These are phyloP conservation scores for Arbutus unedo DNA, from an alignment of 148 eudicot genomes.

Conservation along the genomic window DNA sequence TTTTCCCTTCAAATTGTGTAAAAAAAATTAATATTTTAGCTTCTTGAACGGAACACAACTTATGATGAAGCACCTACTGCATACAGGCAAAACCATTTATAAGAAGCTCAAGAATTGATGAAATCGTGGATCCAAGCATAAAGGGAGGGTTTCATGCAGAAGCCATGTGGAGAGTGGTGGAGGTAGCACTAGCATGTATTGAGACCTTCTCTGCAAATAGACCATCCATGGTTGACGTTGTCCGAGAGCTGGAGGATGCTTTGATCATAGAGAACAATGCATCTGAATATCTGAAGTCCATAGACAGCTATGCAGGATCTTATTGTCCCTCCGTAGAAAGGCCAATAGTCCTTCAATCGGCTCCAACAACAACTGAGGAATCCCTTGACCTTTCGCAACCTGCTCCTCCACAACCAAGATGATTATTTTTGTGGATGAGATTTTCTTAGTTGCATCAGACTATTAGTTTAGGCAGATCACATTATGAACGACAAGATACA, in stretches of 20 bases:
- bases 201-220: conserved; percentile 49
- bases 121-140: conserved; percentile 53
- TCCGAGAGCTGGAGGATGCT: conserved; percentile 58
- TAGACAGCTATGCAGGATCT: conserved; percentile 53
- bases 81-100: conserved; percentile 50
- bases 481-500: not conserved
- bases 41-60: not conserved
- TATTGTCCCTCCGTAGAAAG: conserved; percentile 48
- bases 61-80: conserved; percentile 1
- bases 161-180: conserved; percentile 63
- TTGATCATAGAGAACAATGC: conserved; percentile 57
- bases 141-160: conserved; percentile 53
- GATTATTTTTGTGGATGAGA: conserved; percentile 4
- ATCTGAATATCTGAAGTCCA: conserved; percentile 53
- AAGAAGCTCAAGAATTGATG: conserved; percentile 44
- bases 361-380: conserved; percentile 32
- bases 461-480: conserved; percentile 7
- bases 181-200: conserved; percentile 55
- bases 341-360: conserved; percentile 30
- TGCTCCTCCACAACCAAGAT: conserved; percentile 53
- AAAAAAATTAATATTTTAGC: not conserved
- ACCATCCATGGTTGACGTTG: conserved; percentile 53
- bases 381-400: conserved; percentile 36
- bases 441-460: not conserved
- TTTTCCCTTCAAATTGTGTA: not conserved